These are phyloP conservation scores for Penicillium sp. DNA, from an alignment of 2,329 filamentous ascomycete genomes.

Conservation along the genomic window DNA sequence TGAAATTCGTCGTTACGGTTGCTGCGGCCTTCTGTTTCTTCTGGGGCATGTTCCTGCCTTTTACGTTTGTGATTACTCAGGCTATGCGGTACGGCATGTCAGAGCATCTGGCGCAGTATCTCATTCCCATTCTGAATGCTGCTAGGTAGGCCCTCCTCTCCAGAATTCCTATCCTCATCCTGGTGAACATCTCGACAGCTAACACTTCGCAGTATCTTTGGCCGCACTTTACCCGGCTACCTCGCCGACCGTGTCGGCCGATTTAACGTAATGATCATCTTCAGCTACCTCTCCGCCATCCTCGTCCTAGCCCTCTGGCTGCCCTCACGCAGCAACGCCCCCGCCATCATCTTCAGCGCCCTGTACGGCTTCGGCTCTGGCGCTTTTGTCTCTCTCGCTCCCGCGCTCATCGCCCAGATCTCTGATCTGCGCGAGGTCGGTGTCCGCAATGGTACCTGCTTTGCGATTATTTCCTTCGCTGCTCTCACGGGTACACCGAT, in stretches of 20 bases:
- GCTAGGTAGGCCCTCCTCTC: conserved; percentile 35
- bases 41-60: conserved; percentile 62
- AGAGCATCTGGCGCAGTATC: conserved; percentile 50
- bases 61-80: conserved; percentile 53
- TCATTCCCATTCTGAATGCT: conserved; percentile 58
- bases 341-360: conserved; percentile 65
- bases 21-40: conserved; percentile 47
- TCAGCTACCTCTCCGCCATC: conserved; percentile 38
- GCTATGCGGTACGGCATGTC: conserved; percentile 55
- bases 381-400: conserved; percentile 63
- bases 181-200: not conserved
- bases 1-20: conserved; percentile 25
- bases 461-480: conserved; percentile 63
- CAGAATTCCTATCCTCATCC: not conserved
- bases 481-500: conserved; percentile 55
- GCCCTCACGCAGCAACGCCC: conserved; percentile 54
- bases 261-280: conserved; percentile 51
- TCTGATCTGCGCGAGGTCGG: conserved; percentile 70
- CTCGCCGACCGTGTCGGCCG: conserved; percentile 33
- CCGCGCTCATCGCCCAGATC: conserved; percentile 69
- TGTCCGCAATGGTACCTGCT: conserved; percentile 65
- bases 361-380: conserved; percentile 71
- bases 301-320: conserved; percentile 56
- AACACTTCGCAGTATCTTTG: conserved; percentile 28
- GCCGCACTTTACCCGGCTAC: conserved; percentile 35